Conservation (phyloP, 2,329 filamentous ascomycete species). For the Sporothrix schenckii region DNA sequence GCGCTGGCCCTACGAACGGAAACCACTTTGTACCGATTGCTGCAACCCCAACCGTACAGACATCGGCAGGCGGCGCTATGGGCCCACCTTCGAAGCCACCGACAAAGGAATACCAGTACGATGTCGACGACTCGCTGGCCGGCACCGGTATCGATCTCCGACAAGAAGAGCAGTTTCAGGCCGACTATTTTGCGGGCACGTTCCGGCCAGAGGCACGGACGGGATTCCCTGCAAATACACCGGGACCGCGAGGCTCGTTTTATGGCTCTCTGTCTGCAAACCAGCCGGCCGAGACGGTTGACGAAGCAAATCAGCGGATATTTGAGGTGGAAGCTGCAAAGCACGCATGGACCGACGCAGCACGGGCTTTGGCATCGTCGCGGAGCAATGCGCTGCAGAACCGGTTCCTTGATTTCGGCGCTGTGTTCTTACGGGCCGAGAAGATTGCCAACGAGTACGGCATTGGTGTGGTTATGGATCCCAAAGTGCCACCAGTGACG, state of each 20-base stretch:
- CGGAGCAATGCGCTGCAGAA: conserved; percentile 71
- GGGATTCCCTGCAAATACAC: conserved; percentile 59
- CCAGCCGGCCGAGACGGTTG: conserved; percentile 57
- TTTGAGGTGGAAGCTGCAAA: conserved; percentile 67
- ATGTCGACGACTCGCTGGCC: conserved; percentile 80
- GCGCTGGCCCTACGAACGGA: conserved; percentile 12
- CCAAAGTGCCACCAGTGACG: conserved; percentile 50
- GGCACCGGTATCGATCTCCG: conserved; percentile 85
- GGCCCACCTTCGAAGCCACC: conserved; percentile 64
- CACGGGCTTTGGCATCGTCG: conserved; percentile 60
- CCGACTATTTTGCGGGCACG: conserved; percentile 62
- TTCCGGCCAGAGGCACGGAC: conserved; percentile 52
- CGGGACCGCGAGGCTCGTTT: conserved; percentile 60
- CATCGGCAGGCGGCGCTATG: conserved; percentile 50
- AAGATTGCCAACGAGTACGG: conserved; percentile 63
- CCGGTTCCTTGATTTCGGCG: conserved; percentile 70
- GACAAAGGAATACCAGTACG: conserved; percentile 66
- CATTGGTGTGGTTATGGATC: conserved; percentile 58
- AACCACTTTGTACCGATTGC: conserved; percentile 31
- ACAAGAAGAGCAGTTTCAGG: conserved; percentile 81
- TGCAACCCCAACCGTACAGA: conserved; percentile 26
- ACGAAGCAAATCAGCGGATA: conserved; percentile 60
- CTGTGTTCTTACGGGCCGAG: conserved; percentile 60
- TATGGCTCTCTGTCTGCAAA: conserved; percentile 69
- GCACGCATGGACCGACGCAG: conserved; percentile 67